Base-by-base conservation (phyloP, 805 yeast genomes). In the Candida gorgasii region DNA sequence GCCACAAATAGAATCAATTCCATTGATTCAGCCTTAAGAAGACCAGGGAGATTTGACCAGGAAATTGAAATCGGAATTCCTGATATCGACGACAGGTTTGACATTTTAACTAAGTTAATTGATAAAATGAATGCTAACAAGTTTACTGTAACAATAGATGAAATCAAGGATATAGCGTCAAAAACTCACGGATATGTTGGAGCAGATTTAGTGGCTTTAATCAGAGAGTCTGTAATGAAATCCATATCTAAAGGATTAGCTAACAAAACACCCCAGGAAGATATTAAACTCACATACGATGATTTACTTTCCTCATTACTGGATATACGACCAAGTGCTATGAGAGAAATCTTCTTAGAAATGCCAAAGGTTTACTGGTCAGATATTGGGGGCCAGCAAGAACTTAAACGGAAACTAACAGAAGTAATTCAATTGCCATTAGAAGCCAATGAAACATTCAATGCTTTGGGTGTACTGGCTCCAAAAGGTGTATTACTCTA, bases 141-240 rank as follows among this genome's bases (percentile, higher is more conserved):
- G 36, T 82, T 81, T 52, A 65, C 63, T 0, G 60, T 92, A 28
- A 57, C 72, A 0, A 65, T 59, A 0, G 80, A 70, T 0, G 84
- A 86, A 28, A 75, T 90, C n/a, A 58, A 65, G n/a, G 54, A 53
- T 1, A 65, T 90, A 31, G 88, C 97, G 0, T 62, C 79, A 4
- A 84, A 80, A 55, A 90, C 98, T 0, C 99, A 93, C 63, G 99
- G 99, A 5, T 93, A 88, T 57, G 99, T 93, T 1, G 99, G 99
- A 36, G 97, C 98, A 0, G 99, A 93, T 65, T 63, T 93, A 36
- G 80, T 86, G 3, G 96, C 97, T 0, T 69, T 93, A 16, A 81
- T 90, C 47, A 72, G 97, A 38, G 99, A 93, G 57, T 78, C 95
- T 5, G 96, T 89, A 0, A 79, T 90, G 85, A 78, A 76, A 47